Base-by-base conservation (phyloP, 768 basidiomycete genomes). In the Tricholoma sp. region DNA sequence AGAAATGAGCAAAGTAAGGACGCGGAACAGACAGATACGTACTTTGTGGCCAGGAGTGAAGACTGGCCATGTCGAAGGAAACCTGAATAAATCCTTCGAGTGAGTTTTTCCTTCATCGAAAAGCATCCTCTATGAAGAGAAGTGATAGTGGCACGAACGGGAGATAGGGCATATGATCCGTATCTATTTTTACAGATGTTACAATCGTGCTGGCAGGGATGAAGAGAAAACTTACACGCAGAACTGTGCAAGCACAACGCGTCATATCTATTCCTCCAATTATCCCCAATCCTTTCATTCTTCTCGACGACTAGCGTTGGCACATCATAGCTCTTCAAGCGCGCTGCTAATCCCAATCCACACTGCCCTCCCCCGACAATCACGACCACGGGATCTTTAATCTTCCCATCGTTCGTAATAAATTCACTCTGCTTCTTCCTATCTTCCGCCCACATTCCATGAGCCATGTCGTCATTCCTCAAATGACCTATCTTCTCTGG, bases 261-360 rank as follows among this genome's bases (percentile, higher is more conserved):
- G 46, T 82, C 79, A 63, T 86, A 87, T 6, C 85, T 76, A 34
- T 79, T 75, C 56, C 83, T 74, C 83, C 83, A 85, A 63, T 76
- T 79, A 60, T 84, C 82, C 1, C 83, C 84, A 9, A 84, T 68
- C 4, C 78, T 71, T 14, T 70, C 54, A 54, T 81, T 78, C 62
- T 72, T 74, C 60, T 88, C 87, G 12, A 88, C 71, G n/a, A 86
- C 84, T 9, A 92, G 70, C 0, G 78, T 71, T 1, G 73, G 63
- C 11, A 91, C 69, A 18, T 79, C 83, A 22, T 89, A 71, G 41
- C 74, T 74, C 63, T 84, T 84, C 55, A 91, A 71, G n/a, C 86
- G 75, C 1, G 86, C 85, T 0, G 88, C 86, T 2, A 83, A 65
- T 39, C 78, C 81, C 27, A 89, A 66, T 1, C 84, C 86, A 55